Conservation (phyloP, 169 alveolate species). For the Eimeria falciformis region DNA sequence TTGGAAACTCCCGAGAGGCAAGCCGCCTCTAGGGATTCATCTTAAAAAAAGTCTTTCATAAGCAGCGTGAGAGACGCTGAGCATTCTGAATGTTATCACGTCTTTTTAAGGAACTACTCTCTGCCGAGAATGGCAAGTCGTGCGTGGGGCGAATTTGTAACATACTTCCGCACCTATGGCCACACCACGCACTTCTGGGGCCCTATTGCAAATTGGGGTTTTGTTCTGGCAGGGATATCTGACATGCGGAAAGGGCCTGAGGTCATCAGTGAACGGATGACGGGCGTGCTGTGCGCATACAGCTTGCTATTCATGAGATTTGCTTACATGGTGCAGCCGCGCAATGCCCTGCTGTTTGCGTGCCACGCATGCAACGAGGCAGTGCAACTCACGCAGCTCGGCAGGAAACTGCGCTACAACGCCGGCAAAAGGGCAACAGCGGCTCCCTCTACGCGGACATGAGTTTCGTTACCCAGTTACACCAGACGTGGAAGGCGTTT, state of each 20-base stretch:
- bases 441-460: not conserved
- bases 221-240: constrained; percentile 89
- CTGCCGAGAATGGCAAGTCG: constrained; percentile 40
- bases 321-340: constrained; percentile 89
- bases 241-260: constrained; percentile 78
- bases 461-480: not conserved
- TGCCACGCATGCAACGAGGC: constrained; percentile 79
- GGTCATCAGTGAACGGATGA: constrained; percentile 84
- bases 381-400: constrained; percentile 78
- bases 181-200: constrained; percentile 95
- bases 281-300: constrained; percentile 91
- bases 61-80: not conserved
- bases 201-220: constrained; percentile 97
- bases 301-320: constrained; percentile 94
- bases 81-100: not conserved
- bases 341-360: constrained; percentile 76
- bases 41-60: no score
- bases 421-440: not conserved
- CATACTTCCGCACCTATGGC: constrained; percentile 60
- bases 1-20: no score
- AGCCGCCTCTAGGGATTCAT: no score
- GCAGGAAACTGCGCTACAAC: constrained; percentile 69
- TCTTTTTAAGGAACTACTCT: not conserved
- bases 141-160: constrained; percentile 33
- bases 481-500: no score